Evolutionary conservation across 257 asterid genomes (phyloP), one percentile per base, ranked within the genome.

Genomic region (Scutellaria galericulata): DNA sequence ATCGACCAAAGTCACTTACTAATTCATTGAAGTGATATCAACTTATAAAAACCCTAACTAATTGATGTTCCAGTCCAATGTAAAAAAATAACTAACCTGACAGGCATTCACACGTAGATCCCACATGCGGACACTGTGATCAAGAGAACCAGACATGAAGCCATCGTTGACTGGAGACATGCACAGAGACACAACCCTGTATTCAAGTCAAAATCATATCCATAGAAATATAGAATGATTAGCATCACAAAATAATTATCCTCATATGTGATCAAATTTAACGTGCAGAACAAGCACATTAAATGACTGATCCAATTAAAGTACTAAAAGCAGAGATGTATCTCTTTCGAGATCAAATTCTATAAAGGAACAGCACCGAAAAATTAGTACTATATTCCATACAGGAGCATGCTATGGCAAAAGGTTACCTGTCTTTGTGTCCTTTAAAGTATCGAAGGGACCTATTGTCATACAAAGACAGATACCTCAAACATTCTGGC

Each of bases 71-170:
- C 65, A 44, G 78, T 39, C 45, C 18, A 42, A 59, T 50, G 24
- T n/a, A 44, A 52, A 27, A 45, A 78, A 7, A 20, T 20, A 70
- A 78, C 91, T 75, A 81, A 95, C 99, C 99, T 95, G 99, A 66
- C 99, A 95, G 15, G 91, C 88, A 79, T 95, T 91, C 68, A 95
- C 99, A 4, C 98, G 96, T 64, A 95, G 93, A 82, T 95, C 99
- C 98, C 98, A 95, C 78, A 92, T 88, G 51, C 96, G 85, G 54
- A 88, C 96, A 81, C 82, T 89, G 80, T 92, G 99, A 75, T 95
- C 98, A 75, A 95, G 89, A 81, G 99, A 95, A 71, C 98, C 98
- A 41, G 99, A 91, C 99, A 95, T 90, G 87, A 95, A 95, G 79
- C 93, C 77, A 70, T 94, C 99, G 39, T 95, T 88, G 68, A 92